Evolutionary conservation across 768 basidiomycete genomes (phyloP).

Genomic region (Agaricus sinodeliciosus): DNA sequence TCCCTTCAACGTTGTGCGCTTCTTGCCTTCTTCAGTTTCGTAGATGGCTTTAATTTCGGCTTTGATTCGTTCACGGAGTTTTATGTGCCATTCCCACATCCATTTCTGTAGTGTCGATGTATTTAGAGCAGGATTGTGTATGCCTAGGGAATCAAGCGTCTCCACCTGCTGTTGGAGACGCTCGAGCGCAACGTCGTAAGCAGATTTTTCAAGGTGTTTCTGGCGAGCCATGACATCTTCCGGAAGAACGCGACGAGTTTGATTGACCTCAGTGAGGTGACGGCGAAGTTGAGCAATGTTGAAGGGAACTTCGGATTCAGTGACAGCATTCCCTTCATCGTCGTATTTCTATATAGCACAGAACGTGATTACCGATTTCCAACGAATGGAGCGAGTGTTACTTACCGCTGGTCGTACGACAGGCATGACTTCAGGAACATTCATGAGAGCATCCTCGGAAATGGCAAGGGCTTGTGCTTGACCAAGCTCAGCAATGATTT

Average conservation of each 20-base stretch:
- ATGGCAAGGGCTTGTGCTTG: conserved; percentile 40
- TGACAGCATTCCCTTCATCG: conserved; percentile 15
- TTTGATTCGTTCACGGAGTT: conserved; percentile 44
- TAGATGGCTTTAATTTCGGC: conserved; percentile 42
- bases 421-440: conserved; percentile 57
- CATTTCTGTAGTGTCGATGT: conserved; percentile 51
- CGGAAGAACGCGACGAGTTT: conserved; percentile 56
- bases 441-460: conserved; percentile 34
- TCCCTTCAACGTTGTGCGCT: neutral
- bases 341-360: conserved; percentile 13
- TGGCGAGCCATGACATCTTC: conserved; percentile 72
- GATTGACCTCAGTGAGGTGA: conserved; percentile 56
- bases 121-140: conserved; percentile 37
- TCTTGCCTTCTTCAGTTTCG: conserved; percentile 9
- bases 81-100: conserved; percentile 86
- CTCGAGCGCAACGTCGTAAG: conserved; percentile 75
- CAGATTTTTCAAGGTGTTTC: conserved; percentile 76
- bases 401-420: conserved; percentile 41
- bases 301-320: conserved; percentile 52
- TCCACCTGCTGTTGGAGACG: conserved; percentile 61
- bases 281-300: conserved; percentile 67
- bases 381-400: neutral
- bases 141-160: conserved; percentile 48
- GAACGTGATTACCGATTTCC: conserved; percentile 13
- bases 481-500: conserved; percentile 6